phyloP scores from a whole-genome alignment of 2,329 filamentous ascomycete genomes.

The Paecilomyces variotii region DNA sequence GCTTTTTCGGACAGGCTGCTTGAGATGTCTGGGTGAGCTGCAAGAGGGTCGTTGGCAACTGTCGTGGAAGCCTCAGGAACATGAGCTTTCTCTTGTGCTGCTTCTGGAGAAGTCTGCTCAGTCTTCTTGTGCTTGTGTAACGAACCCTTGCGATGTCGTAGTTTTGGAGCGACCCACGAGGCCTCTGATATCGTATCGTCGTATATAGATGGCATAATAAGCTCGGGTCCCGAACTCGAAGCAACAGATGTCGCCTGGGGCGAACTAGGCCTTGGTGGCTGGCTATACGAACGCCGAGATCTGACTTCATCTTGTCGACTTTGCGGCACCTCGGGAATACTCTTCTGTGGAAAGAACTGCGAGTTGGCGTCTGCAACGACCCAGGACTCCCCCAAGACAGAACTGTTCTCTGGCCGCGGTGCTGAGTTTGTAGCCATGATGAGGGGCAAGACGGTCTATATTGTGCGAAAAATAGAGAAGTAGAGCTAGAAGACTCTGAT shows the following conservation, averaged over 20 bases:
- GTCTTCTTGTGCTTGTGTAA: slow-evolving; percentile 14
- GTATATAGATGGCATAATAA: slow-evolving; percentile 34
- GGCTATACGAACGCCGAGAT: slow-evolving; percentile 4
- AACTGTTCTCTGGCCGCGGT: slow-evolving; percentile 3
- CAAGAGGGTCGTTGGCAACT: not conserved
- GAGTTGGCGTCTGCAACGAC: slow-evolving; percentile 18
- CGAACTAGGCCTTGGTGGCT: slow-evolving; percentile 7
- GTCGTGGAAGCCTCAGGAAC: not conserved
- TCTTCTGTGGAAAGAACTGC: slow-evolving; percentile 1
- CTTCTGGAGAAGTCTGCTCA: slow-evolving; percentile 1
- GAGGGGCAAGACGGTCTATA: not conserved
- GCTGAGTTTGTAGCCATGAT: not conserved
- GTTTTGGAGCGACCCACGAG: slow-evolving; percentile 24
- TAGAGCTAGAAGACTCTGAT: not conserved
- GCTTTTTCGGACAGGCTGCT: slow-evolving; percentile 1
- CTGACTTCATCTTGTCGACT: slow-evolving; percentile 2
- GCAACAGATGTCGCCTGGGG: slow-evolving; percentile 19
- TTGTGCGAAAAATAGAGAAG: not conserved
- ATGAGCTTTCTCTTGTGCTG: slow-evolving; percentile 2
- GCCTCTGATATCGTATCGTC: slow-evolving; percentile 24
- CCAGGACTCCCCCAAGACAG: slow-evolving; percentile 29
- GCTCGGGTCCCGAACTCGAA: slow-evolving; percentile 25
- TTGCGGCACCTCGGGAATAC: slow-evolving; percentile 9
- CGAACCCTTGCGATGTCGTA: slow-evolving; percentile 11
- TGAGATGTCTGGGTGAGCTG: not conserved